Evolutionary conservation across 176 grass and related monocot genomes (phyloP).

Genomic region (Olyra latifolia): DNA sequence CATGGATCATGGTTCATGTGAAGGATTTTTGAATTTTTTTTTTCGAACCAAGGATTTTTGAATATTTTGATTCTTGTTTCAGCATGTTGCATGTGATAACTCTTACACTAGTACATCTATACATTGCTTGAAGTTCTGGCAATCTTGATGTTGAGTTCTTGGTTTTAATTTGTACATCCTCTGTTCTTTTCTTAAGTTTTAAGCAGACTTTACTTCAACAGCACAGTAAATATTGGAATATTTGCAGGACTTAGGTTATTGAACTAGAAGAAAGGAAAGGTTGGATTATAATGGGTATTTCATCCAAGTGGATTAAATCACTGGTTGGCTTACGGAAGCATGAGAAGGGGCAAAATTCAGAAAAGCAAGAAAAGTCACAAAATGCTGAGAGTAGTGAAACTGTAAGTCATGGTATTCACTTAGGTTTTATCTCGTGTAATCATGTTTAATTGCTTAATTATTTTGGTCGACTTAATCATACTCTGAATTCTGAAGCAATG

Average conservation of each 20-base stretch:
- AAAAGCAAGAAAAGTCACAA: constrained; percentile 58
- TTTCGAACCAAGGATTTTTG: no score
- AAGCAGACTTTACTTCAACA: constrained; percentile 19
- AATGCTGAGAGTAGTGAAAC: constrained; percentile 55
- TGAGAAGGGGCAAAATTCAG: constrained; percentile 53
- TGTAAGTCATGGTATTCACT: constrained; percentile 50
- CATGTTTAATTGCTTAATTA: not conserved
- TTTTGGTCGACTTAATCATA: not conserved
- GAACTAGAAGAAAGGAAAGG: constrained; percentile 20
- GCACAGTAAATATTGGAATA: not conserved
- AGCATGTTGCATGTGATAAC: constrained; percentile 11
- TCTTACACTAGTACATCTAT: not conserved
- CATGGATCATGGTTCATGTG: not conserved
- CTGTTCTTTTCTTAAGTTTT: constrained; percentile 20
- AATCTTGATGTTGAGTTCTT: constrained; percentile 18
- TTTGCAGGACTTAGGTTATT: constrained; percentile 30
- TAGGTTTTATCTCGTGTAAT: constrained; percentile 2
- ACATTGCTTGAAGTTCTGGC: constrained; percentile 24
- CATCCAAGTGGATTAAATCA: constrained; percentile 90
- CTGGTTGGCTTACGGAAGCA: constrained; percentile 76
- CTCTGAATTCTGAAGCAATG: not conserved
- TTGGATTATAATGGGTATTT: constrained; percentile 61
- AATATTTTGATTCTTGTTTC: not conserved
- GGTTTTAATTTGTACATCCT: not conserved
- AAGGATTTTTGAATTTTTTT: no score